These are phyloP conservation scores for Sarocladium strictum DNA, from an alignment of 2,329 filamentous ascomycete genomes.

Conservation along the genomic window DNA sequence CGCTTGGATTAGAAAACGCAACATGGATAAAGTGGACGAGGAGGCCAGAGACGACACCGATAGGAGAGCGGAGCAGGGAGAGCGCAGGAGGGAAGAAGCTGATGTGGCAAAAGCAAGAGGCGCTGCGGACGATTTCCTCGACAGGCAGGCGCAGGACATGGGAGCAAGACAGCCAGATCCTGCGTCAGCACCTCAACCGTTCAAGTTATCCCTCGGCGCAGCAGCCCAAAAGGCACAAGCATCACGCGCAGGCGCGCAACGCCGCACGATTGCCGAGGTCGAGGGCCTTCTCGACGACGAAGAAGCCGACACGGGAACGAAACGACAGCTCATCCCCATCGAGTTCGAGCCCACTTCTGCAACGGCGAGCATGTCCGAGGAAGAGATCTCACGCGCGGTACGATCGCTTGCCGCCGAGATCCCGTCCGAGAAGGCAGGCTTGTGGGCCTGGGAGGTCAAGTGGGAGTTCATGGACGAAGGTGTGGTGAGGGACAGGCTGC, in stretches of 20 bases:
- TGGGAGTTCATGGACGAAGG: conserved; percentile 86
- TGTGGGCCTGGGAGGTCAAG: conserved; percentile 90
- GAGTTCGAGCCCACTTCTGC: conserved; percentile 68
- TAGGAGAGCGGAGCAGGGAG: conserved; percentile 69
- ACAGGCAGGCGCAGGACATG: conserved; percentile 75
- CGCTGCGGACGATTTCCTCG: conserved; percentile 87
- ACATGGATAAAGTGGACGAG: conserved; percentile 67
- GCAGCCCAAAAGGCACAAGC: conserved; percentile 69
- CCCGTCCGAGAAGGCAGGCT: conserved; percentile 73
- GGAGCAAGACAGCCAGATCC: conserved; percentile 37
- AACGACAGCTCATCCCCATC: conserved; percentile 74
- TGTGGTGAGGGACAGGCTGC: conserved; percentile 77
- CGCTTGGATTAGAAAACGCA: conserved; percentile 78
- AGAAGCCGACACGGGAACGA: conserved; percentile 67
- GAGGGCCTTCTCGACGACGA: conserved; percentile 94
- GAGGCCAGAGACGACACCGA: conserved; percentile 75
- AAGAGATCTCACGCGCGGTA: conserved; percentile 79
- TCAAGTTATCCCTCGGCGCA: conserved; percentile 89
- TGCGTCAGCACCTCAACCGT: conserved; percentile 60
- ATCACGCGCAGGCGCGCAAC: conserved; percentile 48
- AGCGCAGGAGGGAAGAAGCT: conserved; percentile 61
- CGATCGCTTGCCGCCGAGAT: conserved; percentile 83
- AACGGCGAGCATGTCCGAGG: conserved; percentile 64
- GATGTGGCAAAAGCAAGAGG: conserved; percentile 74
- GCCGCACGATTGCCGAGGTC: conserved; percentile 85